Percentiles rank a stretch among this genome's conserved stretches.
These are phyloP conservation scores for Heritiera littoralis DNA, from an alignment of 345 rosid genomes.

Conservation along the genomic window DNA sequence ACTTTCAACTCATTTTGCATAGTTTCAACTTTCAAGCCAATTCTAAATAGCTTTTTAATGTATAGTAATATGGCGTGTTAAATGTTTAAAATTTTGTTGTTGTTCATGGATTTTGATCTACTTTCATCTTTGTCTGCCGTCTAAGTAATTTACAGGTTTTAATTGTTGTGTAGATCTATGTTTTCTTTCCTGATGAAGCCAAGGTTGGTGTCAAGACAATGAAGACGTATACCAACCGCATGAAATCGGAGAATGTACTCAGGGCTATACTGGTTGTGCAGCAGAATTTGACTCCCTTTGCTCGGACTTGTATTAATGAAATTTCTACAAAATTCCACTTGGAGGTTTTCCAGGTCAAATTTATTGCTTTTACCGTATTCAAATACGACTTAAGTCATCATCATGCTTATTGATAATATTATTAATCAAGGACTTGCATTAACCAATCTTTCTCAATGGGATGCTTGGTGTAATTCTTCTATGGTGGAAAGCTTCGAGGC, in stretches of 20 bases:
- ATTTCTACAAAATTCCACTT: slow-evolving; percentile 69
- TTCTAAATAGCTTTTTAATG: not conserved
- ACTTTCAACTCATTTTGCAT: too few relatives aligned
- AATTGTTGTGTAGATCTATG: slow-evolving; percentile 51
- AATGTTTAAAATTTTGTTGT: not conserved
- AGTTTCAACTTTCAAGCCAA: not conserved
- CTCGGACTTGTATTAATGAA: slow-evolving; percentile 68
- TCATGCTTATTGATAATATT: not conserved
- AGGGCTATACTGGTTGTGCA: slow-evolving; percentile 83
- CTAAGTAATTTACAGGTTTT: not conserved
- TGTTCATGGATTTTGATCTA: not conserved
- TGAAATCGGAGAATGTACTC: slow-evolving; percentile 80
- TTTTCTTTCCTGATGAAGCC: slow-evolving; percentile 83
- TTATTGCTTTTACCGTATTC: not conserved
- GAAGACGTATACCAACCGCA: slow-evolving; percentile 79
- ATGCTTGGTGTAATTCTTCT: not conserved
- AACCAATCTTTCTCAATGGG: not conserved
- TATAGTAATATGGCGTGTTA: not conserved
- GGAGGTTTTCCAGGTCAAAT: slow-evolving; percentile 85
- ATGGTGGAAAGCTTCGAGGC: not conserved
- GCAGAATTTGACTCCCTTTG: slow-evolving; percentile 81
- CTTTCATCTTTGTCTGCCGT: not conserved
- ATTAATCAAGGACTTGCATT: not conserved
- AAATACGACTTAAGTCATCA: not conserved
- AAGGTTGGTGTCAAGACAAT: slow-evolving; percentile 92